Evolutionary conservation across 495 filamentous ascomycete species (phyloP), one percentile per base, ranked within the genome.

Genomic region (Penicillium subrubescens): DNA sequence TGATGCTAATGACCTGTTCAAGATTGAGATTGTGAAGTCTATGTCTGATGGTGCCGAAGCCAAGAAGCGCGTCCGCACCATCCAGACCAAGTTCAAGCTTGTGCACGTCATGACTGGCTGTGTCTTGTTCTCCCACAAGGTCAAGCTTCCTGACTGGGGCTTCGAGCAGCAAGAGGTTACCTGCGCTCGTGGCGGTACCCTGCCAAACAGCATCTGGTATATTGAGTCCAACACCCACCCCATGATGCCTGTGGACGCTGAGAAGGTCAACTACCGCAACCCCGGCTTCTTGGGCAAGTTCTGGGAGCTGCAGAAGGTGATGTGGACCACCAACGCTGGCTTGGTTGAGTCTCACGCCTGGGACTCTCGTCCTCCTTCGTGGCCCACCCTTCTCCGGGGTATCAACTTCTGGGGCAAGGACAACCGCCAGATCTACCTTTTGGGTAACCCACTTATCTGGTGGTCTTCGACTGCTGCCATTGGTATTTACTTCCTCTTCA

Each of bases 371-470:
- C 95, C 95, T 14, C 87, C 88, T 17, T 94, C 92, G 21, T 99
- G 95, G 95, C 95, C 95, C 19, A 87, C 96, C 59, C 86, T 99
- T 59, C 88, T 88, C 65, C 93, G 95, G 65, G 95, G 95, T 62
- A 99, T 99, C 84, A 99, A 99, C 81, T 99, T 99, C 85, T 99
- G 95, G 95, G 95, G 95, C 62, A 93, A 90, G 69, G 86, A 97
- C 60, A 82, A 96, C 71, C 91, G 93, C 64, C 95, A 99, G 79
- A 91, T 99, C 66, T 99, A 99, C 75, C 88, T 99, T 7, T 89
- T 97, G 50, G 95, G 95, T 59, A 99, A 99, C 75, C 96, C 95
- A 2, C 77, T 97, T 60, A 88, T 99, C 67, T 99, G 95, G 95
- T 97, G 91, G 90, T 88, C 87, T 12, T 92, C 90, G 3, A 97